These are phyloP conservation scores for Pseudogymnoascus sp. DNA, from an alignment of 2,329 filamentous ascomycete genomes.

Conservation along the genomic window DNA sequence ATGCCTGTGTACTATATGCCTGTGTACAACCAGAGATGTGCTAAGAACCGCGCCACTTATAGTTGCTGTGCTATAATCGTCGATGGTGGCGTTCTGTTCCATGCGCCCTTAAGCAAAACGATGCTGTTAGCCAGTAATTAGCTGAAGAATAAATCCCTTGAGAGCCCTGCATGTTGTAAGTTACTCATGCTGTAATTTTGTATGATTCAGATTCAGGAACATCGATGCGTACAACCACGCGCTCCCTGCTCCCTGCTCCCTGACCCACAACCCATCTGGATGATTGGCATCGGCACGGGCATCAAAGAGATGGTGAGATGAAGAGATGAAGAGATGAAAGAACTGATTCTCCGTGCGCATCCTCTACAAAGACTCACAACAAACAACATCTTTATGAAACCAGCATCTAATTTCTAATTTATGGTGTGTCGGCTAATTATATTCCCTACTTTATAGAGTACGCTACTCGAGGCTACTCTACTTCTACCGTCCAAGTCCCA, in stretches of 20 bases:
- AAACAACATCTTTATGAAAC: not conserved
- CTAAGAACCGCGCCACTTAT: not conserved
- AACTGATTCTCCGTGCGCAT: not conserved
- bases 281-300: not conserved
- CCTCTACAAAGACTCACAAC: not conserved
- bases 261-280: not conserved
- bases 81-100: not conserved
- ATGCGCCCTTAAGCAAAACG: not conserved
- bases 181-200: not conserved
- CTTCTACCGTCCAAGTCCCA: not conserved
- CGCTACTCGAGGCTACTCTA: slow-evolving; percentile 2
- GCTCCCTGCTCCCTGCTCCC: not conserved
- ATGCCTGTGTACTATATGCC: no score
- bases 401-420: slow-evolving; percentile 1
- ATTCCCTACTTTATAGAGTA: not conserved
- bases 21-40: no score
- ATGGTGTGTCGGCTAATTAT: slow-evolving; percentile 1
- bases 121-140: not conserved
- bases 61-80: not conserved
- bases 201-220: slow-evolving; percentile 7
- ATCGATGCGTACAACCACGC: not conserved
- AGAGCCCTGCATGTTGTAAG: slow-evolving; percentile 1
- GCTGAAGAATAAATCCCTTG: not conserved
- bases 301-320: not conserved
- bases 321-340: not conserved